phyloP scores from a whole-genome alignment of 495 filamentous ascomycete genomes.

The Haplographium delicatum region DNA sequence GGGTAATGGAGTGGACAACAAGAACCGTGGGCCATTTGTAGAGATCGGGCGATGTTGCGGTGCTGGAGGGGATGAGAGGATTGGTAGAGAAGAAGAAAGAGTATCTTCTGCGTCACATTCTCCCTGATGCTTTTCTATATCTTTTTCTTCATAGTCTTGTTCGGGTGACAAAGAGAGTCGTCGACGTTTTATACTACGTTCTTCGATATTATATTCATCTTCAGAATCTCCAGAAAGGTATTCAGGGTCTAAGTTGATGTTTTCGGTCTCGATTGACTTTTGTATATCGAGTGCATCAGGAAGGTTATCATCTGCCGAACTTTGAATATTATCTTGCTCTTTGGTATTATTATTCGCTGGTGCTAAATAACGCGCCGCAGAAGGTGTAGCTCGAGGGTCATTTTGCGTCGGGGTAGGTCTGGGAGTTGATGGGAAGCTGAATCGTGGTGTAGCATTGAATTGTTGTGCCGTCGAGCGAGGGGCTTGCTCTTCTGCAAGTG shows the following conservation, averaged over 20 bases:
- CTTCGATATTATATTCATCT: constrained; percentile 18
- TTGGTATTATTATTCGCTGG: constrained; percentile 8
- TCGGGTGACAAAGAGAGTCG: constrained; percentile 15
- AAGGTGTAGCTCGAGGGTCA: constrained; percentile 12
- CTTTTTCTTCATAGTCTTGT: not conserved
- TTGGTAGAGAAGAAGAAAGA: constrained; percentile 15
- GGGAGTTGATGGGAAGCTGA: constrained; percentile 21
- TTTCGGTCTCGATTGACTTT: constrained; percentile 20
- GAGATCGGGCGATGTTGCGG: constrained; percentile 10
- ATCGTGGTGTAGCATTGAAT: constrained; percentile 27
- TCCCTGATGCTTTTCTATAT: not conserved
- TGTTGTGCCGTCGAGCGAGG: constrained; percentile 16
- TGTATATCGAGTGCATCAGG: constrained; percentile 4
- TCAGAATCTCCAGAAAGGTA: constrained; percentile 15
- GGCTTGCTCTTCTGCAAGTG: constrained; percentile 6
- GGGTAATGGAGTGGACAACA: constrained; percentile 12
- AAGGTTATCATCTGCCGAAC: constrained; percentile 3
- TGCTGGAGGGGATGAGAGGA: constrained; percentile 23
- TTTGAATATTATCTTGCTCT: constrained; percentile 18
- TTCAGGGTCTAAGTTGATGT: constrained; percentile 4
- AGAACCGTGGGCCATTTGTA: constrained; percentile 15
- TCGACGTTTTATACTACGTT: constrained; percentile 17
- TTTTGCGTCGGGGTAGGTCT: constrained; percentile 13
- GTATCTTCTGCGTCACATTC: not conserved
- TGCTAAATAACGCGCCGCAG: constrained; percentile 17